These are phyloP conservation scores for Wickerhamomyces silvicola DNA, from an alignment of 805 yeast genomes.

Conservation along the genomic window DNA sequence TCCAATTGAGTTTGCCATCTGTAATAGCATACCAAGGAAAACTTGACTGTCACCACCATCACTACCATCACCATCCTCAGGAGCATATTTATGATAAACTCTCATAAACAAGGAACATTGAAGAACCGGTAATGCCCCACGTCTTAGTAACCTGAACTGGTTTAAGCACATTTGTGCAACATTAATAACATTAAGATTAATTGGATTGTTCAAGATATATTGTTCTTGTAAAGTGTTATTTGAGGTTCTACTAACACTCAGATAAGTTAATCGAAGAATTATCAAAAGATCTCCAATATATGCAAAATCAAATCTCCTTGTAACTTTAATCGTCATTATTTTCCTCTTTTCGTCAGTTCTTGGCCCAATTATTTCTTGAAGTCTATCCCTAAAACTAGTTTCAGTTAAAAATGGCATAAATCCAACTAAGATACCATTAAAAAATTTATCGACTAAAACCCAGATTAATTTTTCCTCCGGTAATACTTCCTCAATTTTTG, in stretches of 20 bases:
- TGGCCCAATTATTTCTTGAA: constrained; percentile 10
- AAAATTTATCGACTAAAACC: constrained; percentile 18
- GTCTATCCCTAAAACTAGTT: constrained; percentile 10
- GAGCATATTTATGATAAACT: constrained; percentile 42
- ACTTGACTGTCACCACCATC: constrained; percentile 47
- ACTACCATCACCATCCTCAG: constrained; percentile 53
- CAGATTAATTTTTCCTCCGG: constrained; percentile 19
- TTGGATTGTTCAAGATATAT: constrained; percentile 39
- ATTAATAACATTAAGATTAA: constrained; percentile 37
- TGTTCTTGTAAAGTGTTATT: constrained; percentile 17
- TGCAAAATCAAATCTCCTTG: constrained; percentile 22
- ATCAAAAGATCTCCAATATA: constrained; percentile 16
- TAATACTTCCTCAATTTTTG: constrained; percentile 14
- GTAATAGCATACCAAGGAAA: constrained; percentile 42
- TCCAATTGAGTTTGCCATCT: constrained; percentile 53
- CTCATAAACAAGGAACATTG: constrained; percentile 50
- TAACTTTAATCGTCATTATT: constrained; percentile 7
- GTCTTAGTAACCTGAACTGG: constrained; percentile 44
- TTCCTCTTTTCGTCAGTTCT: constrained; percentile 7
- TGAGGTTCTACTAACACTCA: constrained; percentile 14
- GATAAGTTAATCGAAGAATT: constrained; percentile 17
- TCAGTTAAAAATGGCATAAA: constrained; percentile 23
- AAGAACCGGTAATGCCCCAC: constrained; percentile 43
- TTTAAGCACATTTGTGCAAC: constrained; percentile 50
- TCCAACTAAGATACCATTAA: constrained; percentile 12